Conservation (phyloP, 371 early-diverging fungal species). For the Mucor plumbeus region DNA sequence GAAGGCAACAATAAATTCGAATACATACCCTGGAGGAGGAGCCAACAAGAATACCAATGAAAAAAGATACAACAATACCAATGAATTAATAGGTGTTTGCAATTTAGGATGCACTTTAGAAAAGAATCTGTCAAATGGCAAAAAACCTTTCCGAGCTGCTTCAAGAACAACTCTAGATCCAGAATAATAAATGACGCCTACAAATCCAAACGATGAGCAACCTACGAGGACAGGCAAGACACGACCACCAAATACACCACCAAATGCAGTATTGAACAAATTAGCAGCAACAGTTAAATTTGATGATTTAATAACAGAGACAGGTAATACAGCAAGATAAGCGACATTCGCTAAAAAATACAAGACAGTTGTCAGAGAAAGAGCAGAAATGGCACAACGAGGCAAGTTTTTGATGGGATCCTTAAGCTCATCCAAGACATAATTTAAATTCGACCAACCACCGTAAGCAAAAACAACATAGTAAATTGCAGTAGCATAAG, state of each 20-base stretch:
- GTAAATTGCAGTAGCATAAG: conserved; percentile 31
- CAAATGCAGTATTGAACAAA: conserved; percentile 30
- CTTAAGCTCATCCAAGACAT: conserved; percentile 30
- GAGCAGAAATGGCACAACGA: conserved; percentile 30
- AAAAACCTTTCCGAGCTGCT: conserved; percentile 30
- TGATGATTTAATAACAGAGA: conserved; percentile 19
- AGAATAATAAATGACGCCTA: conserved; percentile 31
- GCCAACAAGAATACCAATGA: conserved; percentile 30
- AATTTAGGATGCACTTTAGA: conserved; percentile 27
- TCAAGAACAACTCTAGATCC: conserved; percentile 31
- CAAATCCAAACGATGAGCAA: conserved; percentile 31
- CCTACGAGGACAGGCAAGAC: conserved; percentile 33
- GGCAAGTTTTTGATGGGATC: conserved; percentile 36
- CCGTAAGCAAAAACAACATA: conserved; percentile 34
- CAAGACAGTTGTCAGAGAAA: conserved; percentile 22
- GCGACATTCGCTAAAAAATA: conserved; percentile 35
- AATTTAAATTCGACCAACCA: conserved; percentile 38
- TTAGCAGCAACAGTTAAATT: conserved; percentile 34
- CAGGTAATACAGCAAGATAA: conserved; percentile 29
- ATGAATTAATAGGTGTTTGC: conserved; percentile 29
- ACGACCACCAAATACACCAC: conserved; percentile 32
- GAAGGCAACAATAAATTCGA: conserved; percentile 32
- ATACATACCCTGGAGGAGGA: conserved; percentile 32
- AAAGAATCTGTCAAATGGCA: conserved; percentile 30
- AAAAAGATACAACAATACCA: conserved; percentile 21